Conservation (phyloP, 768 basidiomycete genomes). For the Coprinopsis cinerea region DNA sequence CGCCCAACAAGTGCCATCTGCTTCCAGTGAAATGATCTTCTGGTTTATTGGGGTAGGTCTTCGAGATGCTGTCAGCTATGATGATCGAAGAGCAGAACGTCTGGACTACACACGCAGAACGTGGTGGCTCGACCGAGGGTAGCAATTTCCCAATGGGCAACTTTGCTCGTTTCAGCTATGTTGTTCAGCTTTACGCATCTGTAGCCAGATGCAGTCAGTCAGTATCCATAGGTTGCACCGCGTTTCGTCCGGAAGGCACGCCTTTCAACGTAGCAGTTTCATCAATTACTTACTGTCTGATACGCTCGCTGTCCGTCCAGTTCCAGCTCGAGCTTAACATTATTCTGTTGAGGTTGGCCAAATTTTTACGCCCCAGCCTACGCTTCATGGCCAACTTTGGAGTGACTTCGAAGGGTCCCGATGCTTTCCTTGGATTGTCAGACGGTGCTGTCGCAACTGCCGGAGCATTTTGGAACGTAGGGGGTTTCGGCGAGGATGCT, state of each 20-base stretch:
- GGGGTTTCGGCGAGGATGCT: not conserved
- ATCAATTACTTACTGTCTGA: slow-evolving; percentile 3
- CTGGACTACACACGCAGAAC: slow-evolving; percentile 36
- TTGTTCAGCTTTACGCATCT: slow-evolving; percentile 29
- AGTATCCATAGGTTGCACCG: not conserved
- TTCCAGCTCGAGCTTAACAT: not conserved
- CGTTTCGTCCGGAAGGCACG: not conserved
- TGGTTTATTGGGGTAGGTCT: not conserved
- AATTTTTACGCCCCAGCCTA: not conserved
- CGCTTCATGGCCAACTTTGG: not conserved
- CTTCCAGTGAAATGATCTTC: not conserved
- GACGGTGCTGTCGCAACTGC: not conserved
- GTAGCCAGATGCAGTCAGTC: not conserved
- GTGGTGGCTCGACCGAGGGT: slow-evolving; percentile 36
- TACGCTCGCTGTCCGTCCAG: slow-evolving; percentile 4
- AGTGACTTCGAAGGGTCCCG: too few species aligned
- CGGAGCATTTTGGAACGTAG: not conserved
- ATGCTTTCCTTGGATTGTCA: not conserved
- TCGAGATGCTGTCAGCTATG: not conserved
- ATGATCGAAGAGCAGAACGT: not conserved
- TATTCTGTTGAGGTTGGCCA: not conserved
- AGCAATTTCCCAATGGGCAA: slow-evolving; percentile 23
- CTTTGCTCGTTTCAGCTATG: slow-evolving; percentile 31
- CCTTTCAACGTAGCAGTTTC: not conserved
- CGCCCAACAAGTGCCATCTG: slow-evolving; percentile 40